A percentile compares a stretch with the other conserved stretches of the same genome.
Evolutionary conservation across 306 rosid species (phyloP).

Genomic region (peach (Prunus persica)): DNA sequence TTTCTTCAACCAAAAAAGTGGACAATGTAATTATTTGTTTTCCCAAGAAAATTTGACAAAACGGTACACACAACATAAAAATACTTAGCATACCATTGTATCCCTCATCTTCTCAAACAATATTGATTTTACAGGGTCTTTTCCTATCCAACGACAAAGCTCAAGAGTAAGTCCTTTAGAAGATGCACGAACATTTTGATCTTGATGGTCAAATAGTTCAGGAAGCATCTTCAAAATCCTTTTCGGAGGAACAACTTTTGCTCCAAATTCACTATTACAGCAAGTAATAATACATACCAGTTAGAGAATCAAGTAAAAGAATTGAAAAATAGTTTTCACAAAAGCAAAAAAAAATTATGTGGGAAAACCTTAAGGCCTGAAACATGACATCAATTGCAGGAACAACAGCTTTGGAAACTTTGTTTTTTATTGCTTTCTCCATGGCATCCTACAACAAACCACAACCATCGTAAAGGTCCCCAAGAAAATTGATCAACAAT

Average conservation of each 20-base stretch:
- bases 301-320: conserved; percentile 9
- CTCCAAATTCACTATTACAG: conserved; percentile 79
- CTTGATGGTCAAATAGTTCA: conserved; percentile 98
- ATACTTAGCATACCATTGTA: conserved; percentile 69
- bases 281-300: conserved; percentile 6
- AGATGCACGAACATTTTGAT: conserved; percentile 98
- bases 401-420: conserved; percentile 97
- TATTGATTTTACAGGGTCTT: conserved; percentile 94
- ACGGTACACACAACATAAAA: conserved; percentile 8
- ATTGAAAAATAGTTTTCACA: conserved; percentile 13
- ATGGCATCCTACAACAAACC: conserved; percentile 77
- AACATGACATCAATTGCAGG: conserved; percentile 99
- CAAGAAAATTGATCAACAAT: neutral
- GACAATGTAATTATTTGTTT: neutral
- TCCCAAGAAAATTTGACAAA: conserved; percentile 13
- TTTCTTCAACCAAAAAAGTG: conserved; percentile 47
- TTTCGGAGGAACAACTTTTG: conserved; percentile 87
- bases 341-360: conserved; percentile 19
- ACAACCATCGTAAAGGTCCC: conserved; percentile 25
- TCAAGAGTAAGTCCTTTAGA: conserved; percentile 98
- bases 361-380: conserved; percentile 83
- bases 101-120: conserved; percentile 99
- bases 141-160: conserved; percentile 99
- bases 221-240: conserved; percentile 96
- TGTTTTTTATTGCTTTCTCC: conserved; percentile 97